Percentiles rank a stretch among this genome's conserved stretches.
Conservation (phyloP, 1,139 yeast species). For the Magnusiomyces fungicola region DNA sequence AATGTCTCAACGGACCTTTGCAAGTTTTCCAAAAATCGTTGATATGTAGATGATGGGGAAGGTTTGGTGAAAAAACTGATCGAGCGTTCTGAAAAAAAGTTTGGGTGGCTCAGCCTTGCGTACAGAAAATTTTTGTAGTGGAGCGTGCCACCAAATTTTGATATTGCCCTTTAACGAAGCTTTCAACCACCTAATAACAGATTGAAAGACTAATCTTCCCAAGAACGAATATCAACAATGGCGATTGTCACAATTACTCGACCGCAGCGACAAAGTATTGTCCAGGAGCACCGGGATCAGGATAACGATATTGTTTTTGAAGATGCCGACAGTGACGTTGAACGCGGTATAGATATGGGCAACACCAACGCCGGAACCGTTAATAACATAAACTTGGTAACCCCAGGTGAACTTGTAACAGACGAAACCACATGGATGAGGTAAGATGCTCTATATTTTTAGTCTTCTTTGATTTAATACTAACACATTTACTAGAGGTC, state of each 20-base stretch:
- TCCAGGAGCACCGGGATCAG: constrained; percentile 10
- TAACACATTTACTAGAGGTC: constrained; percentile 49
- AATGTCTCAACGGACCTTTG: too few relatives aligned
- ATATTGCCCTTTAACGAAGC: too few relatives aligned
- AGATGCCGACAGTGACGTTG: constrained; percentile 23
- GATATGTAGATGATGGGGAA: too few relatives aligned
- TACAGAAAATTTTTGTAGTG: neutral
- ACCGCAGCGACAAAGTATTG: constrained; percentile 13
- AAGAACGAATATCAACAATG: constrained; percentile 11
- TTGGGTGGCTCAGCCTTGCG: neutral
- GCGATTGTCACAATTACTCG: constrained; percentile 20
- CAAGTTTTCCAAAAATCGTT: too few relatives aligned
- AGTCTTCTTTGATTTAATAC: neutral
- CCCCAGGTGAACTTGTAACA: constrained; percentile 96
- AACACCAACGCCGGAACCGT: constrained; percentile 14
- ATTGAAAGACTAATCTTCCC: too few relatives aligned
- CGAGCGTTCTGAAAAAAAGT: too few relatives aligned
- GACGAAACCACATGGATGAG: constrained; percentile 96
- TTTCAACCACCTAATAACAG: too few relatives aligned
- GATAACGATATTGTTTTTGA: constrained; percentile 16
- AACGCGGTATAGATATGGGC: constrained; percentile 13
- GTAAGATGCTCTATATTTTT: constrained; percentile 12
- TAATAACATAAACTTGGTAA: constrained; percentile 41
- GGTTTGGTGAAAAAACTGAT: too few relatives aligned
- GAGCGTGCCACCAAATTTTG: neutral